Evolutionary conservation across 2,329 filamentous ascomycete species (phyloP).

Genomic region (Fusarium musae): DNA sequence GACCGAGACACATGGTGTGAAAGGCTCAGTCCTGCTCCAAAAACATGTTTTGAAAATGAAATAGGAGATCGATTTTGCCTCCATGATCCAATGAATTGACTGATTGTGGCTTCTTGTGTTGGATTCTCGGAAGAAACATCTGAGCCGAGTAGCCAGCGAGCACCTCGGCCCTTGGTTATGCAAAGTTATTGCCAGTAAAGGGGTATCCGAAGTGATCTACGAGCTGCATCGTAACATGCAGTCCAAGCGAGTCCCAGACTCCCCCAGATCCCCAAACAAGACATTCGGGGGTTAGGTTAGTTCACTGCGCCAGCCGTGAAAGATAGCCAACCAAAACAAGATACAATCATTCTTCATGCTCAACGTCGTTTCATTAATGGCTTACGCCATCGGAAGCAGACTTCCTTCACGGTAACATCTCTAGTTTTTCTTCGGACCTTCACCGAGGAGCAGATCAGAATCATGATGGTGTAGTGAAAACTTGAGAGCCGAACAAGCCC

Average conservation of each 20-base stretch:
- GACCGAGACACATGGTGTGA: slow-evolving; percentile 5
- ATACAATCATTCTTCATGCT: neutral
- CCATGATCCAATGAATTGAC: neutral
- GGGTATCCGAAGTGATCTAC: neutral
- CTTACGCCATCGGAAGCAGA: neutral
- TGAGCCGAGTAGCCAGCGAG: neutral
- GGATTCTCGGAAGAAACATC: neutral
- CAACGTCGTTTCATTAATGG: neutral
- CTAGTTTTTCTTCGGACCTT: slow-evolving; percentile 22
- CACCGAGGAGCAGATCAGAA: slow-evolving; percentile 2
- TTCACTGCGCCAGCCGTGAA: neutral
- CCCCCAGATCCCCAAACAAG: neutral
- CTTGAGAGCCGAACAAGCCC: neutral
- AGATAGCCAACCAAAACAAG: neutral
- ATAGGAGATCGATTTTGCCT: neutral
- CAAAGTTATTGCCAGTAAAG: neutral
- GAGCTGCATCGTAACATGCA: neutral
- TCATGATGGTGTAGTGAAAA: neutral
- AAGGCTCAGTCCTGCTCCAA: neutral
- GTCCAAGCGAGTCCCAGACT: neutral
- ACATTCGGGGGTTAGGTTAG: neutral
- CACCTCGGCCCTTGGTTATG: neutral
- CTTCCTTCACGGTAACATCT: neutral
- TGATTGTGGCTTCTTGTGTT: neutral
- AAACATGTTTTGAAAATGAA: neutral